Conservation (phyloP, 495 filamentous ascomycete genomes). For the Penicillium taxi region DNA sequence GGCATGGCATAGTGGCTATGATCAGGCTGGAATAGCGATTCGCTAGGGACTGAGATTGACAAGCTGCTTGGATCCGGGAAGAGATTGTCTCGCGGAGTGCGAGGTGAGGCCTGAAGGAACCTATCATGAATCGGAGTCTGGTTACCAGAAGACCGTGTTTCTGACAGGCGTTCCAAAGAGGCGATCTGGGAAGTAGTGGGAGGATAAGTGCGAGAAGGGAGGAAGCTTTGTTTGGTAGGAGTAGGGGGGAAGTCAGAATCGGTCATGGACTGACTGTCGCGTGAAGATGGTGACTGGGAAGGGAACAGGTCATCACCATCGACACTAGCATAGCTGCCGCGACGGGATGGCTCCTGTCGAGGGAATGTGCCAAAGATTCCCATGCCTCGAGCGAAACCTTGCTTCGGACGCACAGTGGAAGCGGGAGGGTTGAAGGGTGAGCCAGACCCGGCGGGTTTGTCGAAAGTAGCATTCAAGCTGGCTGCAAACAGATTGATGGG, state of each 20-base stretch:
- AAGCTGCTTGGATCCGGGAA: slow-evolving; percentile 70
- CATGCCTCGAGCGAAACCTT: slow-evolving; percentile 57
- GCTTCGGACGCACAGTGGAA: slow-evolving; percentile 30
- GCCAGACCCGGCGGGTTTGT: slow-evolving; percentile 47
- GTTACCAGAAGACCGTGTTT: slow-evolving; percentile 19
- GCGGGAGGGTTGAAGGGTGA: slow-evolving; percentile 53
- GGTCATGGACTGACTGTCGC: slow-evolving; percentile 52
- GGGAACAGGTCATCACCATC: slow-evolving; percentile 60
- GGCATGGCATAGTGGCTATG: slow-evolving; percentile 47
- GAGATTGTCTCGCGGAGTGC: slow-evolving; percentile 68
- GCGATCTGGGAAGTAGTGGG: slow-evolving; percentile 35
- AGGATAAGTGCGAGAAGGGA: slow-evolving; percentile 37
- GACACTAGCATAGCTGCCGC: slow-evolving; percentile 67
- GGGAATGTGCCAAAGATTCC: slow-evolving; percentile 58
- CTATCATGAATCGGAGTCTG: slow-evolving; percentile 31
- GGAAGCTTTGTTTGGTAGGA: slow-evolving; percentile 70
- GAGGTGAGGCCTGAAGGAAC: slow-evolving; percentile 55
- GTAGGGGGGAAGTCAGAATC: slow-evolving; percentile 82
- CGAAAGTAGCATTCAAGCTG: slow-evolving; percentile 48
- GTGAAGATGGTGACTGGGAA: slow-evolving; percentile 49
- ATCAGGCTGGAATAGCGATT: slow-evolving; percentile 36
- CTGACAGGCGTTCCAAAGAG: slow-evolving; percentile 32
- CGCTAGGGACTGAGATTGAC: slow-evolving; percentile 59
- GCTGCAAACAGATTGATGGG: slow-evolving; percentile 56
- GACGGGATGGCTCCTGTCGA: slow-evolving; percentile 46